phyloP scores from a whole-genome alignment of 1,139 yeast species.

The Debaryomyces udenii region DNA sequence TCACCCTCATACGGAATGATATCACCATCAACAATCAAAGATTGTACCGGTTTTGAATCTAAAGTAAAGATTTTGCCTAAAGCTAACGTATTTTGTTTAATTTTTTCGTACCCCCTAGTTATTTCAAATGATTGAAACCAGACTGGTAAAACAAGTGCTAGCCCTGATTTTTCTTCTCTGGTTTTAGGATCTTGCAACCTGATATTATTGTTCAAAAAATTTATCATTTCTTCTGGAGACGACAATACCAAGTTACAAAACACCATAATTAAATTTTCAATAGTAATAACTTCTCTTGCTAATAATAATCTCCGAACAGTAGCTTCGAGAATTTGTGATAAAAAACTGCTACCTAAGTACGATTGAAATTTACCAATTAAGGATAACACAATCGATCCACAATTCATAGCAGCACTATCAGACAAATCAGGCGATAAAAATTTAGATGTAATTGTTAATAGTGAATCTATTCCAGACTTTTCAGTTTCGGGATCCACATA shows the following conservation, averaged over 20 bases:
- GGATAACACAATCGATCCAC: conserved; percentile 70
- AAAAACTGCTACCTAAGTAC: conserved; percentile 50
- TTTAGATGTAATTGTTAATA: conserved; percentile 66
- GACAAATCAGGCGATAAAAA: conserved; percentile 71
- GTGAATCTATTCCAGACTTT: conserved; percentile 53
- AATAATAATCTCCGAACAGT: conserved; percentile 65
- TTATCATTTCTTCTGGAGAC: conserved; percentile 63
- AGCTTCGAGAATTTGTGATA: conserved; percentile 68
- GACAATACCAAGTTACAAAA: conserved; percentile 70
- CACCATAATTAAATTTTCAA: conserved; percentile 76
- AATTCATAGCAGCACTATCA: conserved; percentile 78
- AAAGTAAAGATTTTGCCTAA: conserved; percentile 60
- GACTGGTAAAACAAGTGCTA: conserved; percentile 46
- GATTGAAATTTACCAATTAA: conserved; percentile 61
- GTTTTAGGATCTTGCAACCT: conserved; percentile 31
- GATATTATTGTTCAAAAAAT: conserved; percentile 53
- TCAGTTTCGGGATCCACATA: conserved; percentile 42
- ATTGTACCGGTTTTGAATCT: conserved; percentile 54
- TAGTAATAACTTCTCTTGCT: conserved; percentile 70
- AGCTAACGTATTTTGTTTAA: conserved; percentile 72
- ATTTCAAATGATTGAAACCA: conserved; percentile 87
- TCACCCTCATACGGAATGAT: conserved; percentile 63
- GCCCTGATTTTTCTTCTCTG: conserved; percentile 26
- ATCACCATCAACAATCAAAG: conserved; percentile 74
- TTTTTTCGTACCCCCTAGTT: conserved; percentile 75